phyloP scores from a whole-genome alignment of 1,284 basidiomycete species.

The Boletus albobrunnescens region DNA sequence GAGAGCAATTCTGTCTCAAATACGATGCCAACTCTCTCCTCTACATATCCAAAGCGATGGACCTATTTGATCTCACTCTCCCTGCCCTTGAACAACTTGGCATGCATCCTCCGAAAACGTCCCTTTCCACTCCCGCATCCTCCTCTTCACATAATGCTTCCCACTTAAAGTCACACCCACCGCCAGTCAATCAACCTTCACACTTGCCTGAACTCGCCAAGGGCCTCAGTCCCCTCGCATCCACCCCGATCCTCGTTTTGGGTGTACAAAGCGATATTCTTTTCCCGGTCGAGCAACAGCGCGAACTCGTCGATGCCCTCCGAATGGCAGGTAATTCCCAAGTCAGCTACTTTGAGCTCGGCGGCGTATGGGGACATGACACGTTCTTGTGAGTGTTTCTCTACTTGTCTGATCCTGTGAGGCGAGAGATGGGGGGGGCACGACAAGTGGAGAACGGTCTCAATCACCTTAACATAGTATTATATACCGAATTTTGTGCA shows the following conservation, averaged over 20 bases:
- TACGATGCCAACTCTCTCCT: slow-evolving; percentile 99
- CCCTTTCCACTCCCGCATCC: slow-evolving; percentile 22
- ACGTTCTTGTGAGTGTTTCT: slow-evolving; percentile 73
- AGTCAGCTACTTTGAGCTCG: slow-evolving; percentile 96
- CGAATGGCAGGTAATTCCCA: slow-evolving; percentile 82
- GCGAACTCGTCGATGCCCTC: slow-evolving; percentile 91
- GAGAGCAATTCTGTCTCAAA: slow-evolving; percentile 95
- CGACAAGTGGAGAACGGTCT: neutral
- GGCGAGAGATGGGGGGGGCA: neutral
- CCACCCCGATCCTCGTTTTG: slow-evolving; percentile 83
- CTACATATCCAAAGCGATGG: slow-evolving; percentile 99
- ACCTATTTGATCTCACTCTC: slow-evolving; percentile 93
- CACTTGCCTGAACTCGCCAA: slow-evolving; percentile 79
- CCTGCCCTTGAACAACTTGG: slow-evolving; percentile 72
- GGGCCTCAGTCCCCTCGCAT: slow-evolving; percentile 74
- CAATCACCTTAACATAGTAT: neutral
- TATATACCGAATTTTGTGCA: neutral
- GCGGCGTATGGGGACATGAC: slow-evolving; percentile 98
- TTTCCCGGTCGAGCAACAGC: slow-evolving; percentile 96
- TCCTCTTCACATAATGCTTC: slow-evolving; percentile 40
- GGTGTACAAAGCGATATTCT: slow-evolving; percentile 97
- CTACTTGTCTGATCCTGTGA: neutral
- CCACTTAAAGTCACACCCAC: slow-evolving; percentile 67
- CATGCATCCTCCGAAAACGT: slow-evolving; percentile 37
- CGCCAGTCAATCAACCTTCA: slow-evolving; percentile 62